These are phyloP conservation scores for thale cress (Arabidopsis thaliana) DNA, from an alignment of 345 rosid species.

Conservation along the genomic window DNA sequence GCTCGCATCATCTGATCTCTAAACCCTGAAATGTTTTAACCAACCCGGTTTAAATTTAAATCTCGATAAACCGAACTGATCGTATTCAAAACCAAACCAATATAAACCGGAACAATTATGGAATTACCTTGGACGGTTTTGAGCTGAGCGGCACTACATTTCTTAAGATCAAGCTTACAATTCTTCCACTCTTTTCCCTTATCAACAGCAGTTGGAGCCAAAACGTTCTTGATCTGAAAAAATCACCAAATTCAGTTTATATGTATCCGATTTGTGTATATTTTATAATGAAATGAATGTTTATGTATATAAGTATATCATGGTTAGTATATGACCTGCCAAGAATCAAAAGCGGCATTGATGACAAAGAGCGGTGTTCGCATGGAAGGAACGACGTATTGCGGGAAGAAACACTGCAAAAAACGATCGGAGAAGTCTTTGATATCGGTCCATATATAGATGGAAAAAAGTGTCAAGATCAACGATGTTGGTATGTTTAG, in stretches of 20 bases:
- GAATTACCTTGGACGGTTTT: conserved; percentile 67
- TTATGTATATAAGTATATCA: neutral
- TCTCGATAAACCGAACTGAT: neutral
- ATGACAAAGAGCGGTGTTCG: conserved; percentile 79
- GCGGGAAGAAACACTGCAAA: conserved; percentile 94
- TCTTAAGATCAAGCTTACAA: conserved; percentile 71
- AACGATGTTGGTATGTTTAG: neutral
- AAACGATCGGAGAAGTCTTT: neutral
- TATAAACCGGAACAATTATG: neutral
- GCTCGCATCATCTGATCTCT: conserved; percentile 64
- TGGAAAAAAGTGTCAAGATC: neutral
- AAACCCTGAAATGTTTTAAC: conserved; percentile 54
- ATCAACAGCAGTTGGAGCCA: conserved; percentile 81
- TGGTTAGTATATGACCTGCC: conserved; percentile 71
- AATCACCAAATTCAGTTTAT: neutral
- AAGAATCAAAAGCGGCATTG: conserved; percentile 84
- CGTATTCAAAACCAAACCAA: neutral
- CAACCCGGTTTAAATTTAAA: conserved; percentile 6
- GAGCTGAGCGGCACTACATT: conserved; percentile 67
- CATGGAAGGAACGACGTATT: conserved; percentile 62
- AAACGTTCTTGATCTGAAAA: conserved; percentile 70
- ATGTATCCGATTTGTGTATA: neutral
- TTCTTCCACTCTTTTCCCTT: conserved; percentile 64
- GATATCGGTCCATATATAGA: neutral
- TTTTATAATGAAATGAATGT: neutral